A percentile compares a stretch with the other conserved stretches of the same genome.
These are phyloP conservation scores for Carex parvula DNA, from an alignment of 176 grass and related monocot species.

Conservation along the genomic window DNA sequence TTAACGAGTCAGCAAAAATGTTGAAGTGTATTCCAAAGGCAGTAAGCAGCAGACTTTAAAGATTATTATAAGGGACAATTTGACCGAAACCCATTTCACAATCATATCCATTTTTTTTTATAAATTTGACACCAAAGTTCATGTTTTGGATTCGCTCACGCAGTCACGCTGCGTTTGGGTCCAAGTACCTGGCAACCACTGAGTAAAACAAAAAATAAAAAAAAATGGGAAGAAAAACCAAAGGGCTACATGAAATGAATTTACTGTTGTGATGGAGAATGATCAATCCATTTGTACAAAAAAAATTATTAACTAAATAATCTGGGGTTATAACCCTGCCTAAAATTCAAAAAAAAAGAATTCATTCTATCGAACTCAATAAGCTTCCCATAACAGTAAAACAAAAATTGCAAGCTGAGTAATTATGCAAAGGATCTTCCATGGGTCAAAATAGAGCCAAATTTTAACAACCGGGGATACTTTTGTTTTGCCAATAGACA, in stretches of 20 bases:
- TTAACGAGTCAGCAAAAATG: too few relatives aligned
- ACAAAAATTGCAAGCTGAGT: conserved; percentile 26
- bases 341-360: neutral
- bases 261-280: neutral
- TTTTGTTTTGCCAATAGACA: neutral
- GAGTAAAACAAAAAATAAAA: neutral
- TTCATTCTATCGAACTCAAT: conserved; percentile 5
- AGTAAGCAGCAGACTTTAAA: too few relatives aligned
- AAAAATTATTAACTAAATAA: conserved; percentile 29
- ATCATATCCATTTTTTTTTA: neutral
- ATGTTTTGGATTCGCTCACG: neutral
- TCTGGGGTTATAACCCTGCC: conserved; percentile 17
- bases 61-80: neutral
- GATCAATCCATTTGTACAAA: conserved; percentile 26
- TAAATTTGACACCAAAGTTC: neutral
- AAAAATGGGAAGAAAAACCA: neutral
- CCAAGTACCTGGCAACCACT: neutral
- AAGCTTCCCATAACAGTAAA: conserved; percentile 15
- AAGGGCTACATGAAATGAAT: neutral
- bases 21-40: too few relatives aligned
- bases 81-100: neutral
- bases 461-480: conserved; percentile 2
- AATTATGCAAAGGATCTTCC: neutral
- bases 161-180: too few relatives aligned
- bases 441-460: neutral